Base-by-base conservation (phyloP, 257 asterid genomes). In the Rhazya stricta region DNA sequence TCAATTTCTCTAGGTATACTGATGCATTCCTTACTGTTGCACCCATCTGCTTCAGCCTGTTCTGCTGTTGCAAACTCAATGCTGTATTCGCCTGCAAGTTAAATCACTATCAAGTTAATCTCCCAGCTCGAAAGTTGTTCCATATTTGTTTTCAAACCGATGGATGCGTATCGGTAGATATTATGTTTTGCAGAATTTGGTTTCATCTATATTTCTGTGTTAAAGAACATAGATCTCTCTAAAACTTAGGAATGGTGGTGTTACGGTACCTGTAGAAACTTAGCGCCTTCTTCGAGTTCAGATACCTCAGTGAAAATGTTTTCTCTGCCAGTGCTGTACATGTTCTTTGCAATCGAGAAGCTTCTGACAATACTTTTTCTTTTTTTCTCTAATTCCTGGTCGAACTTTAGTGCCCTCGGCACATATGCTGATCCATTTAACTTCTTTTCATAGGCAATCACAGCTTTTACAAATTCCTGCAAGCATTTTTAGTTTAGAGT, bases 41-140 rank as follows among this genome's bases (percentile, higher is more conserved):
- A 0, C 97, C 94, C 96, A 90, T 89, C 83, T 88, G 96, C 88
- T 88, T 89, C 60, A 90, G 73, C 78, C 96, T 84, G 1, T 75
- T 85, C 67, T 88, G 88, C 68, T 89, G 96, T 8, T 90, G 97
- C 77, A 80, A 39, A 79, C 94, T 90, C 84, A 89, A 51, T 12
- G 90, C 90, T 16, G 87, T 85, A 19, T 92, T 90, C 19, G 85
- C 86, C 97, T 91, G 80, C 85, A 81, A 42, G 13, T 2, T 1
- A 37, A 25, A 69, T 67, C 42, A 30, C 0, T 50, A 65, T 27
- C 21, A 65, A 65, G 43, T 62, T 13, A 32, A n/a, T n/a, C n/a
- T n/a, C n/a, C n/a, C n/a, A n/a, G n/a, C n/a, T n/a, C n/a, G n/a
- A n/a, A n/a, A n/a, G n/a, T n/a, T n/a, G n/a, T n/a, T n/a, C n/a